Base-by-base conservation (phyloP, 148 eudicot genomes). In the Amaranthus palmeri region DNA sequence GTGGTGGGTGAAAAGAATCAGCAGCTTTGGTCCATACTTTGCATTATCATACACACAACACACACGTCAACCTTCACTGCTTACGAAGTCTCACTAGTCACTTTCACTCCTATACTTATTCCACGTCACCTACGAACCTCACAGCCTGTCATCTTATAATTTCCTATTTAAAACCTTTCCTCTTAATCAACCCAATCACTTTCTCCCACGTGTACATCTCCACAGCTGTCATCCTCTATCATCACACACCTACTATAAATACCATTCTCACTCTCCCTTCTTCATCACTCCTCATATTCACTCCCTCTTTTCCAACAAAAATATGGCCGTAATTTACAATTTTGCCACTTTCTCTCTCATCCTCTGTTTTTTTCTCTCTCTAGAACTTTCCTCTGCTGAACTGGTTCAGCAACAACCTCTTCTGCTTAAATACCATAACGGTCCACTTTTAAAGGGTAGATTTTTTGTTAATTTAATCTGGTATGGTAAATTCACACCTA, bases 401-500 rank as follows among this genome's bases (percentile, higher is more conserved):
- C 79, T 88, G 0, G 84, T 86, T 0, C 71, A 83, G 41, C 79
- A 83, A 44, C 85, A 85, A 7, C 88, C 93, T 3, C 42, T 83
- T 2, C 42, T 74, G 0, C 78, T 88, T 2, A 77, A 80, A 63
- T 88, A 88, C 84, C 93, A 86, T 76, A 80, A 86, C 73, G 93
- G 93, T 4, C 47, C 76, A 6, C 86, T 91, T 1, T 71, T 91
- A 14, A 80, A 81, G 42, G 96, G 96, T n/a, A 83, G 84, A 6
- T 17, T 91, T 17, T 44, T 85, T 14, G 83, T 91, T 2, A 88
- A 91, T 49, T 73, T 90, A 4, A 79, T 90, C 52, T 90, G 96
- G 96, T 90, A 90, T 80, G 96, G 96, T 17, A 78, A 79, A 0
- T 90, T 90, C 81, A 77, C 82, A 0, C 90, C 93, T 0, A 15